Evolutionary conservation across 2,329 filamentous ascomycete species (phyloP).

Genomic region (Didymella keratinophila): DNA sequence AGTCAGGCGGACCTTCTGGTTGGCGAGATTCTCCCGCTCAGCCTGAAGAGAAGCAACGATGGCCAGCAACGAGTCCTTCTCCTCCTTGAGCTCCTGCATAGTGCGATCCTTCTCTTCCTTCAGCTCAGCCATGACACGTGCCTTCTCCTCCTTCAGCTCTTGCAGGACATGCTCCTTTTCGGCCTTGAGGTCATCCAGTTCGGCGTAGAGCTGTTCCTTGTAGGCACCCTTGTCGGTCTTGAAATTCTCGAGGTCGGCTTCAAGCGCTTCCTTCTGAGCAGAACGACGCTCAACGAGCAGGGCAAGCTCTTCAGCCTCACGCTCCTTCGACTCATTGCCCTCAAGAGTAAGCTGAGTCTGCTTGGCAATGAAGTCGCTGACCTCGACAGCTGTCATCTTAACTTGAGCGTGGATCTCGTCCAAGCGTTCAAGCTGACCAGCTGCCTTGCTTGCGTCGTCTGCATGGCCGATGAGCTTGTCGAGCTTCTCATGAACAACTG

Average conservation of each 20-base stretch:
- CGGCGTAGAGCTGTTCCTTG: conserved; percentile 65
- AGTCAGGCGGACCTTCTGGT: conserved; percentile 79
- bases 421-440: conserved; percentile 79
- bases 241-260: conserved; percentile 56
- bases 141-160: conserved; percentile 53
- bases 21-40: conserved; percentile 77
- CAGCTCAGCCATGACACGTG: conserved; percentile 46
- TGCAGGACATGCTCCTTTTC: conserved; percentile 53
- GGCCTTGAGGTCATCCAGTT: conserved; percentile 55
- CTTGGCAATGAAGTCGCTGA: conserved; percentile 79
- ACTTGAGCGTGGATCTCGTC: conserved; percentile 91
- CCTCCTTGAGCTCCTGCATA: conserved; percentile 47
- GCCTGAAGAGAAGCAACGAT: conserved; percentile 66
- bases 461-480: conserved; percentile 64
- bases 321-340: conserved; percentile 80
- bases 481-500: conserved; percentile 64
- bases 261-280: conserved; percentile 69
- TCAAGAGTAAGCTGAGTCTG: conserved; percentile 79
- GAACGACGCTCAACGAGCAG: conserved; percentile 80
- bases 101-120: conserved; percentile 47
- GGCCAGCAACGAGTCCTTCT: conserved; percentile 58
- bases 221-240: conserved; percentile 64
- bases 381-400: conserved; percentile 80
- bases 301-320: conserved; percentile 79
- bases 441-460: conserved; percentile 71